These are phyloP conservation scores for Castanea mollissima DNA, from an alignment of 306 rosid genomes.

Conservation along the genomic window DNA sequence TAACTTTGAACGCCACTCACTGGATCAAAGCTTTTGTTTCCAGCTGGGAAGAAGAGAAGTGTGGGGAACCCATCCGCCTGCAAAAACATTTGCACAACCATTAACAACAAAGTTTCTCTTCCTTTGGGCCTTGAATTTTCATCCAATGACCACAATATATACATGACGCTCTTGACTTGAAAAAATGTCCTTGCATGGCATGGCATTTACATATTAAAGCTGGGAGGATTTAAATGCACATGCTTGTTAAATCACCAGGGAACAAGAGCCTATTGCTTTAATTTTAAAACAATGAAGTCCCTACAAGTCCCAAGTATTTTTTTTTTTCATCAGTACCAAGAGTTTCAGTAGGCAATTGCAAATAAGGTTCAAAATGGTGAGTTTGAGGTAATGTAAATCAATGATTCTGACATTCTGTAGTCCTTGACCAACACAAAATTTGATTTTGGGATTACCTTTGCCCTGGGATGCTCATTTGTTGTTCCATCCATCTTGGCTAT, in stretches of 20 bases:
- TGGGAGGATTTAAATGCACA: neutral
- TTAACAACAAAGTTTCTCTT: neutral
- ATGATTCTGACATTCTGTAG: too few relatives aligned
- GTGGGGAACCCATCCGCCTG: constrained; percentile 69
- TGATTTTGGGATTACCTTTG: constrained; percentile 60
- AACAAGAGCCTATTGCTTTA: neutral
- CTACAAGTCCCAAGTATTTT: too few relatives aligned
- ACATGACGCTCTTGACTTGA: neutral
- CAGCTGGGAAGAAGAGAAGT: constrained; percentile 63
- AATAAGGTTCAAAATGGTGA: too few relatives aligned
- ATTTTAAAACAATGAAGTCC: too few relatives aligned
- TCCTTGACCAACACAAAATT: neutral
- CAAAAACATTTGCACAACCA: constrained; percentile 7
- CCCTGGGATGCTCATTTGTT: constrained; percentile 97
- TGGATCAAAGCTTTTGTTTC: constrained; percentile 68
- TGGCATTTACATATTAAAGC: neutral
- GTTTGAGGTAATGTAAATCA: too few relatives aligned
- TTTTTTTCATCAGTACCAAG: too few relatives aligned
- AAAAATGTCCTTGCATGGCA: neutral
- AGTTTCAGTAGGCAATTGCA: too few relatives aligned
- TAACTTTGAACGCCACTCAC: constrained; percentile 33
- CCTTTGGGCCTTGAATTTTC: neutral
- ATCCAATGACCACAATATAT: neutral
- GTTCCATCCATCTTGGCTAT: constrained; percentile 99
- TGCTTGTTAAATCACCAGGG: neutral